These are phyloP conservation scores for Symbiodinium natans DNA, from an alignment of 73 alveolate genomes.

Conservation along the genomic window DNA sequence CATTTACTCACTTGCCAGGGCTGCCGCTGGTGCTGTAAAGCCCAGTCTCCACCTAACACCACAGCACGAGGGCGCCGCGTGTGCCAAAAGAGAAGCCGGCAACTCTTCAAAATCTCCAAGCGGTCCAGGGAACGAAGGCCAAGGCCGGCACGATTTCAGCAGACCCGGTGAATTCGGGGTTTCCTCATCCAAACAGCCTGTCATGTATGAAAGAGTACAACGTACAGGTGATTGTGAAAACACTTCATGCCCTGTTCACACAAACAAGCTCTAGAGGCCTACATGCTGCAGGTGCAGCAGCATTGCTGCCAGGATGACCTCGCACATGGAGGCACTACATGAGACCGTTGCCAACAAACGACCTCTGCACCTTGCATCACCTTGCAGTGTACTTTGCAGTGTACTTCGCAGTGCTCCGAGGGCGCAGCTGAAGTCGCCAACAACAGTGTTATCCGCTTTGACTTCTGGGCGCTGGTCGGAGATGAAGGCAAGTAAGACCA, in stretches of 20 bases:
- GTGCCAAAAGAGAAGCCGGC: too few relatives aligned
- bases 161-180: not conserved
- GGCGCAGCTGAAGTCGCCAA: not conserved
- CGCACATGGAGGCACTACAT: not conserved
- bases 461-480: not conserved
- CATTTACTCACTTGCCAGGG: too few relatives aligned
- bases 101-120: too few relatives aligned
- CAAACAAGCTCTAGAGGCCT: not conserved
- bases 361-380: too few relatives aligned
- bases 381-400: too few relatives aligned
- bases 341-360: too few relatives aligned
- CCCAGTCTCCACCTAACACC: not conserved
- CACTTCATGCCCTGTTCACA: too few relatives aligned
- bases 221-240: not conserved
- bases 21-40: not conserved
- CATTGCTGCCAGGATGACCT: not conserved
- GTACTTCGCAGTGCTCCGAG: not conserved
- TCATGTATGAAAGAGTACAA: too few relatives aligned
- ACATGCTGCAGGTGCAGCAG: not conserved
- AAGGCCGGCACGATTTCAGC: not conserved
- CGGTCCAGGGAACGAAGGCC: too few relatives aligned
- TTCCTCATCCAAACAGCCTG: constrained; percentile 6
- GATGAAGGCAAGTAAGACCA: constrained; percentile 4
- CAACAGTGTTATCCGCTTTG: not conserved
- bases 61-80: too few relatives aligned